These are phyloP conservation scores for Globisporangium radiosum DNA, from an alignment of 352 stramenopile genomes.

Conservation along the genomic window DNA sequence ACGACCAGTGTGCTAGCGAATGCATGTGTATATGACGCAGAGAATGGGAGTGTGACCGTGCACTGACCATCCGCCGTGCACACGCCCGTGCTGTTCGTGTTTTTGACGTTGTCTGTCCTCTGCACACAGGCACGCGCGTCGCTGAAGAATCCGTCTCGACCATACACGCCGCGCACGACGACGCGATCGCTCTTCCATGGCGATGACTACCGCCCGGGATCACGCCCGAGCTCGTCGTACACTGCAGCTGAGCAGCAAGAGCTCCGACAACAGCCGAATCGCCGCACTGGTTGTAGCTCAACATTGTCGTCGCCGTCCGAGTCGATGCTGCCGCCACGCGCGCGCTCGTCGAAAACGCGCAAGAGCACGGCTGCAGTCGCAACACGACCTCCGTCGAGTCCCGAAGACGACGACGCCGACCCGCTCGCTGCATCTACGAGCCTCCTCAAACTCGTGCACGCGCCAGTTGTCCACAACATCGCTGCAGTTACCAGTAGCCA, in stretches of 20 bases:
- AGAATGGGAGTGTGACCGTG: too few relatives aligned
- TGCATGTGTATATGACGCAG: too few relatives aligned
- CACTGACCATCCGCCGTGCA: not conserved
- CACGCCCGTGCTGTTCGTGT: too few relatives aligned
- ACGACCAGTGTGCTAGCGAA: too few relatives aligned
- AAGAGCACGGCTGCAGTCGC: slow-evolving; percentile 4
- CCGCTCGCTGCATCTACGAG: not conserved
- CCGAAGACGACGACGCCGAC: slow-evolving; percentile 2
- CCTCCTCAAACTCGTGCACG: slow-evolving; percentile 40
- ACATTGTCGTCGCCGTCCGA: not conserved
- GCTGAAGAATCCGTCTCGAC: slow-evolving; percentile 76
- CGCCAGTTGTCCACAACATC: slow-evolving; percentile 18
- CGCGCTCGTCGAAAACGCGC: not conserved
- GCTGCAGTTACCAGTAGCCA: not conserved
- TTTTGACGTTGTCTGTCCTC: not conserved
- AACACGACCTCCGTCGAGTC: not conserved
- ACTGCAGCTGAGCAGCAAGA: slow-evolving; percentile 35
- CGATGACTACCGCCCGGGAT: slow-evolving; percentile 67
- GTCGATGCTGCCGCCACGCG: slow-evolving; percentile 14
- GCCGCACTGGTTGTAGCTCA: not conserved
- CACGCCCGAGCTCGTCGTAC: slow-evolving; percentile 63
- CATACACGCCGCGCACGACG: slow-evolving; percentile 61
- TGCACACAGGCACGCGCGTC: slow-evolving; percentile 52
- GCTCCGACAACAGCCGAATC: slow-evolving; percentile 7
- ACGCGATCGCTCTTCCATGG: slow-evolving; percentile 61